These are phyloP conservation scores for Brassica rapa DNA, from an alignment of 345 rosid genomes.

Conservation along the genomic window DNA sequence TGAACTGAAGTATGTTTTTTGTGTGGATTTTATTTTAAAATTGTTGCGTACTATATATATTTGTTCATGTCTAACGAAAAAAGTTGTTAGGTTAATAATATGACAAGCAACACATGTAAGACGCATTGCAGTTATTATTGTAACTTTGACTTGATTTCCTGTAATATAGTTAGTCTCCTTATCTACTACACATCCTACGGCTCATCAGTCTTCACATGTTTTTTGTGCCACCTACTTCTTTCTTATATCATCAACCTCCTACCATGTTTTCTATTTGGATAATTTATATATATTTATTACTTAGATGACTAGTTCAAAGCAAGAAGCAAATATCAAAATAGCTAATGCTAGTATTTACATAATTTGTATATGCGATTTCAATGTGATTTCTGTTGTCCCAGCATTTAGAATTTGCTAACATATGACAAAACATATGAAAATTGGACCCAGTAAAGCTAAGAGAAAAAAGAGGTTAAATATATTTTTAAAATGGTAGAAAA, in stretches of 20 bases:
- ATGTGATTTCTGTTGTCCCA: neutral
- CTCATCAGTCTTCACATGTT: constrained; percentile 31
- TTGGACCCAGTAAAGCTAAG: neutral
- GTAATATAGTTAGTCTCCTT: neutral
- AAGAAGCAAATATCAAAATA: neutral
- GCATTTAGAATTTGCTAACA: neutral
- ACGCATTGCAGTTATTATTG: neutral
- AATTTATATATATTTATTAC: neutral
- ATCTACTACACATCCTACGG: constrained; percentile 9
- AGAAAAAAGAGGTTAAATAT: neutral
- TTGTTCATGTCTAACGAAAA: neutral
- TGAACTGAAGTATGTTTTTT: neutral
- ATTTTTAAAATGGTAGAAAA: neutral
- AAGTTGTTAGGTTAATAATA: neutral
- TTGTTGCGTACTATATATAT: neutral
- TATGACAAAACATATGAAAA: neutral
- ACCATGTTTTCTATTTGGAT: neutral
- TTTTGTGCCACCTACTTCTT: constrained; percentile 38
- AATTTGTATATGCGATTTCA: neutral
- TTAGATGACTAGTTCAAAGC: neutral
- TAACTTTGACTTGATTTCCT: neutral
- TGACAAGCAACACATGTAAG: neutral
- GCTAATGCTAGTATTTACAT: neutral
- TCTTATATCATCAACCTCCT: constrained; percentile 22
- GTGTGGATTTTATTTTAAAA: neutral